A percentile compares a stretch with the other conserved stretches of the same genome.
Evolutionary conservation across 139 green algal species (phyloP).

Genomic region (Picochlorum sp.): DNA sequence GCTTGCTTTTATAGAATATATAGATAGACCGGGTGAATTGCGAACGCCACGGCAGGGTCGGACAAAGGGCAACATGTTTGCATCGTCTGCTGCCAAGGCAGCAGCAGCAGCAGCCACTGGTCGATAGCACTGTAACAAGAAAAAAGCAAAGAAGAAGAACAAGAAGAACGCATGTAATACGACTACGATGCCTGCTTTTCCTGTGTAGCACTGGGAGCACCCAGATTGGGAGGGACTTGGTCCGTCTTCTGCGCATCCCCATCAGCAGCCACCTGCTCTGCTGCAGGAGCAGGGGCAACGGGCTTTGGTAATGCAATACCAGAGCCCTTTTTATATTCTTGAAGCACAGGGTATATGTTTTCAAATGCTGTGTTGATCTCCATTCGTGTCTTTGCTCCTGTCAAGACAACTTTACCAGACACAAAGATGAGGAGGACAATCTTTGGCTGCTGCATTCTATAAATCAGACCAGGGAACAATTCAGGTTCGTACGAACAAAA

Average conservation of each 20-base stretch:
- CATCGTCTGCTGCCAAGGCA: constrained; percentile 26
- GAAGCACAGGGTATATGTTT: constrained; percentile 94
- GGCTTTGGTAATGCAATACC: constrained; percentile 2
- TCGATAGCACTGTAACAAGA: background rate
- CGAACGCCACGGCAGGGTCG: constrained; percentile 41
- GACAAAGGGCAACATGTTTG: constrained; percentile 26
- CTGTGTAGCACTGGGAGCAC: background rate
- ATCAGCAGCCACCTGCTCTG: background rate
- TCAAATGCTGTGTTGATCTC: constrained; percentile 98
- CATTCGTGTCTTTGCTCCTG: constrained; percentile 80
- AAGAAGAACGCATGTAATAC: too few species aligned
- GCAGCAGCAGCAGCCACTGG: background rate
- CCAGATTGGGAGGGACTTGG: background rate
- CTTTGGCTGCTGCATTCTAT: constrained; percentile 96
- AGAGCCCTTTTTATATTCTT: constrained; percentile 78
- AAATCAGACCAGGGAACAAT: constrained; percentile 98
- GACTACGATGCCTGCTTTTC: background rate
- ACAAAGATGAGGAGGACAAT: constrained; percentile 99
- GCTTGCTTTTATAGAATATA: constrained; percentile 88
- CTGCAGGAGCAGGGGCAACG: background rate
- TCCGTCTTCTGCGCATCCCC: background rate
- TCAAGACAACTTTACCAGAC: constrained; percentile 89
- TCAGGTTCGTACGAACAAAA: constrained; percentile 98
- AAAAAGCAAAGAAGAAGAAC: too few species aligned
- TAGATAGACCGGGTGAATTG: constrained; percentile 80